Percentiles rank a stretch among this genome's conserved stretches.
phyloP scores from a whole-genome alignment of 176 grass and related monocot species.

The Eragrostis nindensis region DNA sequence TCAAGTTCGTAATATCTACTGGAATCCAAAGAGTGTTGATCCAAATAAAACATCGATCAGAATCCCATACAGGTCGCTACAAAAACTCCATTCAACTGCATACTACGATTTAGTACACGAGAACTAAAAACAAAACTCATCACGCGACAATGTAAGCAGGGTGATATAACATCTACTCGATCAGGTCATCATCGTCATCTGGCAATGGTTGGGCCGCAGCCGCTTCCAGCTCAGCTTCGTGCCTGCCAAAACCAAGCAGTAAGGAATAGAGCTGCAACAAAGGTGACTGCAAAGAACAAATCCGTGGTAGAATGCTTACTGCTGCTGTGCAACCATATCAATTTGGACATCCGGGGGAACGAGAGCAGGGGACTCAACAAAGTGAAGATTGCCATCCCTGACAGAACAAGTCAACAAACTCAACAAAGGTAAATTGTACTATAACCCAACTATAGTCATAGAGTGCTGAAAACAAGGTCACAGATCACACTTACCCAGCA shows the following conservation, averaged over 20 bases:
- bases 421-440: neutral
- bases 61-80: neutral
- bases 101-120: too few relatives aligned
- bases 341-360: conserved; percentile 56
- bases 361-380: conserved; percentile 66
- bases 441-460: neutral
- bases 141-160: neutral
- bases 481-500: conserved; percentile 37
- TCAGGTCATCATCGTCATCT: conserved; percentile 59
- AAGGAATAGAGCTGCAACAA: neutral
- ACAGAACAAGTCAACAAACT: too few relatives aligned
- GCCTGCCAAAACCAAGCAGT: conserved; percentile 36
- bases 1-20: neutral
- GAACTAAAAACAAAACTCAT: too few relatives aligned
- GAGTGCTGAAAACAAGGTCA: conserved; percentile 5
- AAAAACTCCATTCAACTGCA: neutral
- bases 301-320: conserved; percentile 31
- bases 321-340: conserved; percentile 58
- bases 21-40: neutral
- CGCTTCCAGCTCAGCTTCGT: conserved; percentile 44
- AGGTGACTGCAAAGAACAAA: neutral
- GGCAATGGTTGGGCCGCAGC: conserved; percentile 59
- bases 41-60: neutral
- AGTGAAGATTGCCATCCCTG: conserved; percentile 55
- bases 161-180: conserved; percentile 35